A percentile compares a stretch with the other conserved stretches of the same genome.
These are phyloP conservation scores for Nectriaceae sp. DNA, from an alignment of 2,329 filamentous ascomycete species.

Conservation along the genomic window DNA sequence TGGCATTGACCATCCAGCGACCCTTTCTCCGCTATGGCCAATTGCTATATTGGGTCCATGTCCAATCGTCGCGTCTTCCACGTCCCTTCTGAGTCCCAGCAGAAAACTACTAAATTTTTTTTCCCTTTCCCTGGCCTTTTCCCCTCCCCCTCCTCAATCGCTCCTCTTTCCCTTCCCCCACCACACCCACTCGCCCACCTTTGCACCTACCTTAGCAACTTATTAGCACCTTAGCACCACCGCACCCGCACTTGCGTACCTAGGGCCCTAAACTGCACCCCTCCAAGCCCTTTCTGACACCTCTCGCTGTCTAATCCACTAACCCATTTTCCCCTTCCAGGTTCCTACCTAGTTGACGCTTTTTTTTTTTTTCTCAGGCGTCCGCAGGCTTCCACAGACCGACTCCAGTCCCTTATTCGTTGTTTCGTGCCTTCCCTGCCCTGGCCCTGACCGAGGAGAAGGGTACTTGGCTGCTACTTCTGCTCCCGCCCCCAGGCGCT, in stretches of 20 bases:
- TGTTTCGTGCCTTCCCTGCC: conserved; percentile 7
- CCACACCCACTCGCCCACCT: conserved; percentile 25
- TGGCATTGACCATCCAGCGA: conserved; percentile 27
- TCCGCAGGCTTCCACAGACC: neutral
- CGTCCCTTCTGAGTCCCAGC: neutral
- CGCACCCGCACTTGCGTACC: neutral
- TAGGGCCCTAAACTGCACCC: neutral
- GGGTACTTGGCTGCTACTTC: neutral
- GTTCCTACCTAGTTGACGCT: too few relatives aligned
- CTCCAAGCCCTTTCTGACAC: neutral
- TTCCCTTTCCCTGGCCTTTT: conserved; percentile 17
- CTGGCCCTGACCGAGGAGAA: conserved; percentile 1
- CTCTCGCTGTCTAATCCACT: too few relatives aligned
- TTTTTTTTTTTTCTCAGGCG: too few relatives aligned
- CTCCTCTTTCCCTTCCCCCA: conserved; percentile 30
- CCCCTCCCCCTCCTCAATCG: conserved; percentile 24
- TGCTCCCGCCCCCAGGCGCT: neutral
- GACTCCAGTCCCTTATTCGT: neutral
- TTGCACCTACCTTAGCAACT: conserved; percentile 21
- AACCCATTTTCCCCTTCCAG: too few relatives aligned
- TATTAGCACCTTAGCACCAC: neutral
- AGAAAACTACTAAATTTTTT: neutral
- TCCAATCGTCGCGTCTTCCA: neutral
- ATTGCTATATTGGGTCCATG: too few relatives aligned
- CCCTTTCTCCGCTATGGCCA: conserved; percentile 4